These are phyloP conservation scores for Collybia sp. DNA, from an alignment of 768 basidiomycete species.

Conservation along the genomic window DNA sequence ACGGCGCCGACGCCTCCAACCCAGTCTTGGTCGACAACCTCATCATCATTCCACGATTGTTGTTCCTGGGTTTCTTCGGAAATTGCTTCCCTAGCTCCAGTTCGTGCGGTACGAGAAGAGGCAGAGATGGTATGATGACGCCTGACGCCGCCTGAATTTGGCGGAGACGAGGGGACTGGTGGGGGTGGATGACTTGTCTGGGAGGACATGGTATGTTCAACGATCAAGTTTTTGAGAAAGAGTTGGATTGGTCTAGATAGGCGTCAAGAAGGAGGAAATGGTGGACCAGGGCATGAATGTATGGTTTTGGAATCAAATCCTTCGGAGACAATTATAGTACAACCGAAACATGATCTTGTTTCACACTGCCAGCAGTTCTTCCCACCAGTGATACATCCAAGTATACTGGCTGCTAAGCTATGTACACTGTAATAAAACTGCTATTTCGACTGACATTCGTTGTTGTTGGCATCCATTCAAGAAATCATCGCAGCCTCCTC, in stretches of 20 bases:
- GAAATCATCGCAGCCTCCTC: too few species aligned
- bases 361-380: too few species aligned
- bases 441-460: too few species aligned
- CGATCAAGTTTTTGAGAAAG: conserved; percentile 7
- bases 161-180: conserved; percentile 34
- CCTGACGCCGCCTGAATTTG: conserved; percentile 51
- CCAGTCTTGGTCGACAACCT: conserved; percentile 77
- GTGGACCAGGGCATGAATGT: conserved; percentile 4
- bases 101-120: conserved; percentile 59
- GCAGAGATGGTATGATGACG: conserved; percentile 83
- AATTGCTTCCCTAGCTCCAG: conserved; percentile 56
- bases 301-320: too few species aligned
- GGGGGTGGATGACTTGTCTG: conserved; percentile 32
- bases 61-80: conserved; percentile 60
- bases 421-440: too few species aligned
- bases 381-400: too few species aligned
- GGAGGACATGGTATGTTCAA: conserved; percentile 21
- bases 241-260: conserved; percentile 9
- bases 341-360: too few species aligned
- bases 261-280: conserved; percentile 4
- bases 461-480: too few species aligned
- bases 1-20: conserved; percentile 78
- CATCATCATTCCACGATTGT: conserved; percentile 68
- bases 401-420: too few species aligned
- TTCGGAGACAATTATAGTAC: too few species aligned